A percentile compares a stretch with the other conserved stretches of the same genome.
Conservation (phyloP, 495 filamentous ascomycete genomes). For the Saxispiralis lemnorum region DNA sequence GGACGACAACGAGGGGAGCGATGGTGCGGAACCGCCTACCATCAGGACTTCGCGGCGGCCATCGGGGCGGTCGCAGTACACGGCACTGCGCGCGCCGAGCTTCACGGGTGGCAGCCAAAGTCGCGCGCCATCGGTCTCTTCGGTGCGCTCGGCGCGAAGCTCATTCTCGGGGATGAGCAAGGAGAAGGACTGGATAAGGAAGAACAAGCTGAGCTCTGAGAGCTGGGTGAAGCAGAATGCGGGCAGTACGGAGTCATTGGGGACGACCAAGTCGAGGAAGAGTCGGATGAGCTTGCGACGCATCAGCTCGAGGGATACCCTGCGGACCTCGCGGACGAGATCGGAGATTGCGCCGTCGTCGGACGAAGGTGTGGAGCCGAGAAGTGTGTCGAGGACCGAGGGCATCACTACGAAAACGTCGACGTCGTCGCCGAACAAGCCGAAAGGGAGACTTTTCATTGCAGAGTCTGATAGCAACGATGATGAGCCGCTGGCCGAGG, state of each 20-base stretch:
- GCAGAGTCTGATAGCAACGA: constrained; percentile 6
- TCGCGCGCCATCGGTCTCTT: constrained; percentile 1
- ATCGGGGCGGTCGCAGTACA: constrained; percentile 49
- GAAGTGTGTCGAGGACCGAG: constrained; percentile 8
- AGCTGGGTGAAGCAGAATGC: constrained; percentile 10
- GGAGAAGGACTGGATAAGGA: constrained; percentile 9
- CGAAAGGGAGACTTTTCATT: constrained; percentile 7
- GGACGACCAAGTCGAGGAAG: constrained; percentile 13
- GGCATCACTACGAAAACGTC: constrained; percentile 9
- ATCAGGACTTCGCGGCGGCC: constrained; percentile 75
- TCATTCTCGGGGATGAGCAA: constrained; percentile 4
- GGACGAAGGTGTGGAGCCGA: background rate
- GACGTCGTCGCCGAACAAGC: background rate
- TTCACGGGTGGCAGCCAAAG: background rate
- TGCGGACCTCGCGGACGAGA: background rate
- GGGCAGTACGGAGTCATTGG: constrained; percentile 11
- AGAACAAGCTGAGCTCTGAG: constrained; percentile 14
- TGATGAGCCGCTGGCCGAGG: background rate
- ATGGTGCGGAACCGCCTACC: constrained; percentile 65
- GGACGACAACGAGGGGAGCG: constrained; percentile 39
- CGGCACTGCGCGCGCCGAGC: constrained; percentile 30
- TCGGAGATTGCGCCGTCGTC: background rate
- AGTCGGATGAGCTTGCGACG: constrained; percentile 17
- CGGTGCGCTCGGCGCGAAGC: constrained; percentile 9
- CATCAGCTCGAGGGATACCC: constrained; percentile 22